phyloP scores from a whole-genome alignment of 164 flowering plant genomes.

The Dillenia suffruticosa region DNA sequence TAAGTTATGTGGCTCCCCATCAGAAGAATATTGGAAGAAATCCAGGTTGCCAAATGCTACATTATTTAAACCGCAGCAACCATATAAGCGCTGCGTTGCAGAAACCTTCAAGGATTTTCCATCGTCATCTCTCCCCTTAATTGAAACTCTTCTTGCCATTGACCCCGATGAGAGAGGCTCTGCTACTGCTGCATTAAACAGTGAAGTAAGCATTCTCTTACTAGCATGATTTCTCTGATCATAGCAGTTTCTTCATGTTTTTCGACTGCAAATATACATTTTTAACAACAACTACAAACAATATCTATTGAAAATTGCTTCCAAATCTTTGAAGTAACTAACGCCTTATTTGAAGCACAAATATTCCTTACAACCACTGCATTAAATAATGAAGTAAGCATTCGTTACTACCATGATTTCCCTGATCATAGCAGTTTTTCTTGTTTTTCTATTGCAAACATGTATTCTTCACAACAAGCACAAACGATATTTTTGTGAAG shows the following conservation, averaged over 20 bases:
- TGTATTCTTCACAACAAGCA: too few relatives aligned
- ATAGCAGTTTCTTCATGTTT: too few relatives aligned
- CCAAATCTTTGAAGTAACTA: too few relatives aligned
- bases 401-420: neutral
- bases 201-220: slow-evolving; percentile 56
- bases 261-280: too few relatives aligned
- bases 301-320: too few relatives aligned
- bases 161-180: slow-evolving; percentile 78
- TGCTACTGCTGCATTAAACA: slow-evolving; percentile 69
- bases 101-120: slow-evolving; percentile 87
- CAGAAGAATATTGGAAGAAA: slow-evolving; percentile 89
- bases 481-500: too few relatives aligned
- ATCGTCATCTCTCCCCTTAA: slow-evolving; percentile 54
- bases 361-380: slow-evolving; percentile 57
- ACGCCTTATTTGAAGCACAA: too few relatives aligned
- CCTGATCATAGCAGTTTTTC: neutral
- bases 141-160: slow-evolving; percentile 76
- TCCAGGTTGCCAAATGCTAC: slow-evolving; percentile 80
- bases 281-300: too few relatives aligned
- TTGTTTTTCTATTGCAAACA: too few relatives aligned
- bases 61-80: slow-evolving; percentile 83
- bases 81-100: slow-evolving; percentile 64
- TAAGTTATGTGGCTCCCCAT: slow-evolving; percentile 94
- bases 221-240: neutral
- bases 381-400: slow-evolving; percentile 70